Percentiles rank a stretch among this genome's conserved stretches.
These are phyloP conservation scores for Cyclotella distinguenda DNA, from an alignment of 108 stramenopile genomes.

Conservation along the genomic window DNA sequence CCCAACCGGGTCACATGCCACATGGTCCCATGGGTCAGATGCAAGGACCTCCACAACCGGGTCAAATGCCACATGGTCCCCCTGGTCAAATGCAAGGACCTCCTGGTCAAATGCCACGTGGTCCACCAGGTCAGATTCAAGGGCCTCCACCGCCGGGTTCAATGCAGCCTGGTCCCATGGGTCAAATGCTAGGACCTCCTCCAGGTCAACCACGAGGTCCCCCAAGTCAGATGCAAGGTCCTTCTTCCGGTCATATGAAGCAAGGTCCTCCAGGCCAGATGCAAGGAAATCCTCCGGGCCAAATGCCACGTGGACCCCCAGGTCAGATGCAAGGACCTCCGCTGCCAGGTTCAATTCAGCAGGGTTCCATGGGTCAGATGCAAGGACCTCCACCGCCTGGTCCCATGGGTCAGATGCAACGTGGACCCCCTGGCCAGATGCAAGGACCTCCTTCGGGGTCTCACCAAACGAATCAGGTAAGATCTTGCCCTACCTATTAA, in stretches of 20 bases:
- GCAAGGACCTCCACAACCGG: background rate
- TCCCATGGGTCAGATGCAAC: background rate
- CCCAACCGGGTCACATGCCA: conserved; percentile 2
- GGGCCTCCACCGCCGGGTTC: conserved; percentile 4
- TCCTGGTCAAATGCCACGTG: background rate
- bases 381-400: background rate
- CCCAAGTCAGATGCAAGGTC: background rate
- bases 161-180: background rate
- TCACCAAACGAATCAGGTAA: conserved; percentile 4
- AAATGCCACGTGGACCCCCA: background rate
- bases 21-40: background rate
- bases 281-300: conserved; percentile 9
- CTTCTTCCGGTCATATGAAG: background rate
- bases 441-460: conserved; percentile 13
- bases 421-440: background rate
- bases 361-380: background rate
- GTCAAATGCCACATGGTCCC: background rate
- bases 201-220: conserved; percentile 11
- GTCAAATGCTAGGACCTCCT: background rate
- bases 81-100: conserved; percentile 11
- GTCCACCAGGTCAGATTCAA: background rate
- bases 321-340: conserved; percentile 4
- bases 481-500: conserved; percentile 26
- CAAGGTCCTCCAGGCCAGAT: conserved; percentile 1
- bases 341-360: background rate